Evolutionary conservation across 345 rosid species (phyloP).

Genomic region (Streptanthus diversifolius): DNA sequence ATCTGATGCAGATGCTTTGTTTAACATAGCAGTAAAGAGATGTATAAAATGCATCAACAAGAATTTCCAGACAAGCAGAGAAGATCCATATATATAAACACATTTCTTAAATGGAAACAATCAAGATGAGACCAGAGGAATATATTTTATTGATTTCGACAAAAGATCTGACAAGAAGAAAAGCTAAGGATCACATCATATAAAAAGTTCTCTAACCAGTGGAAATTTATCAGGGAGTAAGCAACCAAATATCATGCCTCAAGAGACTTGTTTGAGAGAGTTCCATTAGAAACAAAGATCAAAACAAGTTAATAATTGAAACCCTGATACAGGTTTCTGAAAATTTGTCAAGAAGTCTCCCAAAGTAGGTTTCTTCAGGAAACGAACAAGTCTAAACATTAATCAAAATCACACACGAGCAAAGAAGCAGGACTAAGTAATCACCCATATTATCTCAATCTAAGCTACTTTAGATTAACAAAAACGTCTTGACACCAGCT

Average conservation of each 20-base stretch:
- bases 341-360: neutral
- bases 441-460: neutral
- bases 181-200: neutral
- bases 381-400: constrained; percentile 7
- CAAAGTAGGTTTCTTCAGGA: neutral
- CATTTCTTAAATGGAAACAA: neutral
- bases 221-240: neutral
- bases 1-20: constrained; percentile 10
- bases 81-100: neutral
- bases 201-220: neutral
- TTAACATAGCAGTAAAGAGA: neutral
- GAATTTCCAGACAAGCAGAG: constrained; percentile 4
- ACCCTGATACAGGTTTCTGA: neutral
- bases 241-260: neutral
- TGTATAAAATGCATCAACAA: neutral
- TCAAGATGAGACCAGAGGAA: neutral
- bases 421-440: constrained; percentile 4
- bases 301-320: neutral
- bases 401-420: too few species aligned
- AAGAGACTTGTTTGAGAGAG: too few species aligned
- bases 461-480: neutral
- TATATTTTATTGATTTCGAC: neutral
- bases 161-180: neutral
- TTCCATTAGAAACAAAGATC: neutral
- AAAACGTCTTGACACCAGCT: neutral